Conservation (phyloP, 106 monocot genomes). For the Phalaenopsis aphrodite region DNA sequence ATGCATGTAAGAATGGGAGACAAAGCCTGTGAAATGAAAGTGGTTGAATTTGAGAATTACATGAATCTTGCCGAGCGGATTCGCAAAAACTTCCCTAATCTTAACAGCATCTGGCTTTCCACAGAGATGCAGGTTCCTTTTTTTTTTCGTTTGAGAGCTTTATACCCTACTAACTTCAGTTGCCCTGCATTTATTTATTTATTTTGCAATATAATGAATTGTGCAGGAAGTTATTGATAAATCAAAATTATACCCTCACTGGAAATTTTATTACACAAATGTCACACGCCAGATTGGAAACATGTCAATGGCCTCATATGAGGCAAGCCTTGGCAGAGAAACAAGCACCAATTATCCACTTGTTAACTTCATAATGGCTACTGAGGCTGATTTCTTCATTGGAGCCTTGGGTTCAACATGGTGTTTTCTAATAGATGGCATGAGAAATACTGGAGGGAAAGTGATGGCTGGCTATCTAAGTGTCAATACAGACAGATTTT, state of each 20-base stretch:
- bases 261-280: slow-evolving; percentile 77
- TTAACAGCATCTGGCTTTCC: slow-evolving; percentile 76
- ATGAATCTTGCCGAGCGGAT: slow-evolving; percentile 63
- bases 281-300: slow-evolving; percentile 61
- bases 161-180: too few relatives aligned
- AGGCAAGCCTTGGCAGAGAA: slow-evolving; percentile 71
- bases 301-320: slow-evolving; percentile 62
- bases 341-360: slow-evolving; percentile 84
- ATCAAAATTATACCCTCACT: slow-evolving; percentile 33
- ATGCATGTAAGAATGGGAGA: slow-evolving; percentile 93
- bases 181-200: too few relatives aligned
- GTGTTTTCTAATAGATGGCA: slow-evolving; percentile 87
- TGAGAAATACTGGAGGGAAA: slow-evolving; percentile 86
- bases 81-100: slow-evolving; percentile 44
- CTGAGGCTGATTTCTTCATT: slow-evolving; percentile 83
- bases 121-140: slow-evolving; percentile 73
- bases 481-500: slow-evolving; percentile 89
- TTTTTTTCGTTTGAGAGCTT: neutral
- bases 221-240: slow-evolving; percentile 58
- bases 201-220: neutral
- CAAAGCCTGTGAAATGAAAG: slow-evolving; percentile 85
- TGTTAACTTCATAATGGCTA: slow-evolving; percentile 82
- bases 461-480: slow-evolving; percentile 78
- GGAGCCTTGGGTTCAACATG: slow-evolving; percentile 88
- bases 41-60: slow-evolving; percentile 66